Conservation (phyloP, 257 asterid genomes). For the Striga asiatica region DNA sequence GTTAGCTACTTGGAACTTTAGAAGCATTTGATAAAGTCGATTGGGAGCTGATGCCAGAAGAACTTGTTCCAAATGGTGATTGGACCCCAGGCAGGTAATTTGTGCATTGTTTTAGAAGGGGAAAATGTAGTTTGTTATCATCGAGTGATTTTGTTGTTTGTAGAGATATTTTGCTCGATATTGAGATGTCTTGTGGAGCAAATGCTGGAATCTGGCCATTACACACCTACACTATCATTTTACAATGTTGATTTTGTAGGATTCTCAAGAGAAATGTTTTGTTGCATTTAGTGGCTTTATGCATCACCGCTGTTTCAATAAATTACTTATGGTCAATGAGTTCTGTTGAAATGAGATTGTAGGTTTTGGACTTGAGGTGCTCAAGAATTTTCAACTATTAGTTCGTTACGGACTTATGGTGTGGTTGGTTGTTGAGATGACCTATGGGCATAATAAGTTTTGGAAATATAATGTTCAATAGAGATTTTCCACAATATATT, state of each 20-base stretch:
- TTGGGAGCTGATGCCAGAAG: conserved; percentile 14
- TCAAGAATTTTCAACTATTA: neutral
- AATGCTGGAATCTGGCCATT: neutral
- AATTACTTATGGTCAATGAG: neutral
- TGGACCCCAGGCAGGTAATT: conserved; percentile 9
- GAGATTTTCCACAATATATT: too few relatives aligned
- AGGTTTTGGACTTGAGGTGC: neutral
- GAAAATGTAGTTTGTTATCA: neutral
- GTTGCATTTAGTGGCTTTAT: neutral
- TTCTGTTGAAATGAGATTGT: neutral
- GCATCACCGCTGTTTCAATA: neutral
- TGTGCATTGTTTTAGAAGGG: conserved; percentile 1
- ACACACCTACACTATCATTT: neutral
- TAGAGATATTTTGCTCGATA: neutral
- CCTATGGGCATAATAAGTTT: too few relatives aligned
- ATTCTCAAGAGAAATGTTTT: neutral
- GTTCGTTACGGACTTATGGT: too few relatives aligned
- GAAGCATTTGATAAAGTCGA: too few relatives aligned
- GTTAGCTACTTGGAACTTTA: neutral
- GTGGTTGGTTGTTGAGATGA: too few relatives aligned
- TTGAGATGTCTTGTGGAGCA: neutral
- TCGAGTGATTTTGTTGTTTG: neutral
- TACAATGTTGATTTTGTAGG: neutral
- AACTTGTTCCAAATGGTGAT: conserved; percentile 11
- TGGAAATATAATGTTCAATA: neutral